Base-by-base conservation (phyloP, 768 basidiomycete genomes). In the Plicaturopsis crispa region DNA sequence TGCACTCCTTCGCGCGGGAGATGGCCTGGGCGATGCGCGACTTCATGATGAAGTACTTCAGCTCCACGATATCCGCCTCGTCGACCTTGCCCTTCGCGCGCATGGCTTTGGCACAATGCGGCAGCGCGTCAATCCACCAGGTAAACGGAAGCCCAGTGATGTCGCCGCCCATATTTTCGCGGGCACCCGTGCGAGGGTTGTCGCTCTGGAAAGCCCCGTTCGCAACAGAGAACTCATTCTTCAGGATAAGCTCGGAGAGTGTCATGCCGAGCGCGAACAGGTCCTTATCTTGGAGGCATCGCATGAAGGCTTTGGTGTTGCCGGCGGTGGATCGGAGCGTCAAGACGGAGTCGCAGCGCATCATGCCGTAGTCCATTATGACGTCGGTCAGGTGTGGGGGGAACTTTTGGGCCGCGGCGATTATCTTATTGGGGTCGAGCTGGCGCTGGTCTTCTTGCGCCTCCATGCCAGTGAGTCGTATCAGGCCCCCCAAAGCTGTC, bases 1-100 rank as follows among this genome's bases (percentile, higher is more conserved):
- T 52, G 1, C 63, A 68, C 24, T 63, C 61, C 40, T 65, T 61
- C 1, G 76, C 78, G 5, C 68, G 48, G 11, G 50, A 52, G 33
- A 70, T 59, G 1, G 78, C 77, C 8, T 76, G 70, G 4, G 61
- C 51, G 22, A 75, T 56, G 20, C 70, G 67, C 16, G 61, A 56
- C 37, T 60, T 65, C 54, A 78, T 67, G 51, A 81, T 69, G 38
- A 52, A 46, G 50, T 56, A 75, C 50, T 83, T 81, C 59, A 80
- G 70, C 22, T 82, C 78, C 21, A 84, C 53, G 44, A 83, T 74
- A 49, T 82, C 78, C 0, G 80, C 80, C 39, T 80, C 73, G 4
- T 48, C 47, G 0, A 64, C 50, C 10, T 53, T 55, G n/a, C 62
- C 64, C 38, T 56, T 60, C 24, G 50, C 57, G 6, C 77, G 69